A percentile compares a stretch with the other conserved stretches of the same genome.
Evolutionary conservation across 1,284 basidiomycete genomes (phyloP).

Genomic region (Ustilago vetiveriae): DNA sequence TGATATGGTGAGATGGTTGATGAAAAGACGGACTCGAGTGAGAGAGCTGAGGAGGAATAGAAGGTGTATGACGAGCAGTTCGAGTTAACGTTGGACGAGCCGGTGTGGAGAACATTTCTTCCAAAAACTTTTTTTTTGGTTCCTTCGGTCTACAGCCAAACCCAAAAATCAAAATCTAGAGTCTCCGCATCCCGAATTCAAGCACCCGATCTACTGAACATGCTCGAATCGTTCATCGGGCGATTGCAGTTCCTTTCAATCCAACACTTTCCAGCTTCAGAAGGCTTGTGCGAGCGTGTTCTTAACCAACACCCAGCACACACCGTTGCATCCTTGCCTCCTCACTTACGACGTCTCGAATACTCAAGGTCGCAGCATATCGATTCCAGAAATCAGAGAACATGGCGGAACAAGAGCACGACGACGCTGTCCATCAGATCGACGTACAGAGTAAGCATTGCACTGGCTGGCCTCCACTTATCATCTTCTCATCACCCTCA

Average conservation of each 20-base stretch:
- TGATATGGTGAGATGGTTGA: too few species aligned
- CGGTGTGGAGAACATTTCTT: slow-evolving; percentile 28
- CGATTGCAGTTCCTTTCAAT: background rate
- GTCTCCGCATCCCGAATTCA: slow-evolving; percentile 5
- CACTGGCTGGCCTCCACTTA: background rate
- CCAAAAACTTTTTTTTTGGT: slow-evolving; percentile 22
- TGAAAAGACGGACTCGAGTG: too few species aligned
- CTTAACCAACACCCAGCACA: slow-evolving; percentile 19
- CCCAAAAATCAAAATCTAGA: slow-evolving; percentile 7
- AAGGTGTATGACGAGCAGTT: background rate
- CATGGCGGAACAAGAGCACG: slow-evolving; percentile 39
- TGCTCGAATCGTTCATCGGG: background rate
- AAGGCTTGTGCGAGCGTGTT: slow-evolving; percentile 8
- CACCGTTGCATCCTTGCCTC: too few species aligned
- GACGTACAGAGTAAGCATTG: slow-evolving; percentile 42
- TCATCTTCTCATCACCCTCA: too few species aligned
- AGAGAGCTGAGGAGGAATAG: background rate
- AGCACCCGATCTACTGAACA: background rate
- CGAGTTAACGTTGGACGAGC: background rate
- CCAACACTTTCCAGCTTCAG: background rate
- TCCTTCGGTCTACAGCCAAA: background rate
- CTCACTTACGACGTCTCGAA: too few species aligned
- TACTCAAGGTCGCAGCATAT: too few species aligned
- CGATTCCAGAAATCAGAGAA: background rate
- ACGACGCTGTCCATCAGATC: slow-evolving; percentile 37